Evolutionary conservation across 257 asterid species (phyloP), one percentile per base, ranked within the genome.

Genomic region (Ilex aquifolium): DNA sequence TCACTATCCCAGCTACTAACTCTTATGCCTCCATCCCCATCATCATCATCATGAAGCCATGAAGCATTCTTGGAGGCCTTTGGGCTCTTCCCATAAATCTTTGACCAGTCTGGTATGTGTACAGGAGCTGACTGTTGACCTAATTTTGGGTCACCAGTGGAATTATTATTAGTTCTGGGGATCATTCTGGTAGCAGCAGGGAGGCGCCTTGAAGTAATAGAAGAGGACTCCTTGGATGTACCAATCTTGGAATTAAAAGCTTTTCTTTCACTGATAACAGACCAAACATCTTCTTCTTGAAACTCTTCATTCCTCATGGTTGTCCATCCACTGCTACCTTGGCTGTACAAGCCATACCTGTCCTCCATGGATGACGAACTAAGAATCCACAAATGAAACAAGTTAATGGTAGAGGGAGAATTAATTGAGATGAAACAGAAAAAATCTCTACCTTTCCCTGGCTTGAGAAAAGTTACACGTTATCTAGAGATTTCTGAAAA

Each of bases 201-300:
- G 15, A 67, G 57, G 16, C 31, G 72, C 59, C 74, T 82, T 5
- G 79, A 48, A 59, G 51, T 15, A 44, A 53, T 55, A 16, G 55
- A 10, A 32, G 68, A 46, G 13, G 67, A 32, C 15, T 67, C 72
- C 5, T 66, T 65, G 16, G 6, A 57, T 54, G 60, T 64, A 2
- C 30, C 57, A 52, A 57, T 50, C 30, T 53, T 70, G 51, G 79
- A 66, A 29, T 60, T 53, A 7, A 57, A 30, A 32, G 72, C 74
- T 32, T 56, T 56, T 32, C 39, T 56, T 51, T 52, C 67, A 2
- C 52, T 10, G 3, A 32, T 48, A 51, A 55, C 67, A 56, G 69
- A 75, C 95, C 95, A 86, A 3, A 81, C 56, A 16, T 83, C 88
- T 58, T 65, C 78, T 67, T 86, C 95, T 68, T 75, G 85, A 40